Evolutionary conservation across 768 basidiomycete species (phyloP).

Genomic region (Rhizopogon salebrosus): DNA sequence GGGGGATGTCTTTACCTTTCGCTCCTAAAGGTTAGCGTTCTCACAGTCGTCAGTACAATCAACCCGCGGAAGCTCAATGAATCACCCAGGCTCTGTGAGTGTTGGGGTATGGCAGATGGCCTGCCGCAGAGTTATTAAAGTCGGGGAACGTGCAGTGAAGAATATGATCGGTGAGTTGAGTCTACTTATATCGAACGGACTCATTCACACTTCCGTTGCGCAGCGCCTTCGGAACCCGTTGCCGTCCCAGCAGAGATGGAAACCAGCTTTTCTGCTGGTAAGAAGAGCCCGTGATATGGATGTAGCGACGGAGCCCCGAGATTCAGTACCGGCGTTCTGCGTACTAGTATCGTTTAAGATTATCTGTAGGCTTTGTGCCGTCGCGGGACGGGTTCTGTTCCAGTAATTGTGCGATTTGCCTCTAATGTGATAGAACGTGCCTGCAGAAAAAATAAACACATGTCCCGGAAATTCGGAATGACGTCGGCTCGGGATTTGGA

Average conservation of each 20-base stretch:
- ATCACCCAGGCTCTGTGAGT: conserved; percentile 73
- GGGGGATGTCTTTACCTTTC: conserved; percentile 88
- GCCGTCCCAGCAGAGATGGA: conserved; percentile 11
- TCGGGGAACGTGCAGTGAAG: conserved; percentile 69
- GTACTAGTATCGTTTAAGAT: conserved; percentile 12
- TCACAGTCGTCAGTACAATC: not conserved
- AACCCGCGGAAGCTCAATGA: not conserved
- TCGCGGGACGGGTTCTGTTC: conserved; percentile 1
- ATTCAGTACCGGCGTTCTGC: not conserved
- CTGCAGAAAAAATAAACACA: conserved; percentile 13
- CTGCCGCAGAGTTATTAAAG: conserved; percentile 76
- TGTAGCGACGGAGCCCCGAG: conserved; percentile 1
- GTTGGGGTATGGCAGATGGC: conserved; percentile 96
- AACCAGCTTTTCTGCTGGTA: conserved; percentile 1
- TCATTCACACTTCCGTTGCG: conserved; percentile 4
- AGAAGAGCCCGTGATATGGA: conserved; percentile 16
- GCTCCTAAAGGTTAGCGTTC: conserved; percentile 70
- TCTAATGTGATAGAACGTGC: not conserved
- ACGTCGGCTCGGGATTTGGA: conserved; percentile 24
- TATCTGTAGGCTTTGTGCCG: conserved; percentile 7
- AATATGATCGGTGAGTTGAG: conserved; percentile 41
- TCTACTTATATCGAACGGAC: conserved; percentile 4
- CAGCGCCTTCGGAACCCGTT: conserved; percentile 16
- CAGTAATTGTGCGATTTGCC: conserved; percentile 1
- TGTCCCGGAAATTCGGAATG: conserved; percentile 29